Evolutionary conservation across 2,329 filamentous ascomycete genomes (phyloP).

Genomic region (Corinectria fuckeliana): DNA sequence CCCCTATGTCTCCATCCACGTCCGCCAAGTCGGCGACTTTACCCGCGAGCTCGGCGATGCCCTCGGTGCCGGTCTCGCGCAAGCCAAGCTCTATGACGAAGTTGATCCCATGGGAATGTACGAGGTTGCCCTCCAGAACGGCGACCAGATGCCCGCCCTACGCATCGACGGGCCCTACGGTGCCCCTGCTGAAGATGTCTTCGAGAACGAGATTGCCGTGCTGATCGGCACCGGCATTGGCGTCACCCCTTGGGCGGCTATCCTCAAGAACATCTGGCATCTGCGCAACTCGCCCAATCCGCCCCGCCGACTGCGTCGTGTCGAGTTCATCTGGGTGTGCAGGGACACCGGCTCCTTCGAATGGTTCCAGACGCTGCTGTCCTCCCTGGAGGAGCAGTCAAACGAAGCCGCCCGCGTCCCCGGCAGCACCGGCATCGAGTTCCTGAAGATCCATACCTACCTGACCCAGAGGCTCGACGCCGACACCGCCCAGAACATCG

Average conservation of each 20-base stretch:
- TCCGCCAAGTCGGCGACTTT: slow-evolving; percentile 96
- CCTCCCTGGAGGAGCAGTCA: slow-evolving; percentile 88
- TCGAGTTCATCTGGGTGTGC: slow-evolving; percentile 99
- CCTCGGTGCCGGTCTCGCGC: slow-evolving; percentile 86
- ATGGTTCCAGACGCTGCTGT: slow-evolving; percentile 96
- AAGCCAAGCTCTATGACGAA: slow-evolving; percentile 87
- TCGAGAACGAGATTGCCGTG: slow-evolving; percentile 88
- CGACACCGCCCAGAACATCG: slow-evolving; percentile 95
- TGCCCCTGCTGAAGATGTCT: slow-evolving; percentile 96
- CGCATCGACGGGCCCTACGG: slow-evolving; percentile 96
- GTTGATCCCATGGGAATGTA: slow-evolving; percentile 97
- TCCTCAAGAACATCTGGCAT: slow-evolving; percentile 98
- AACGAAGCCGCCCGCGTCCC: slow-evolving; percentile 70
- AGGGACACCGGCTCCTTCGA: slow-evolving; percentile 95
- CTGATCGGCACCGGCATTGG: slow-evolving; percentile 87
- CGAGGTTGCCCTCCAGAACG: slow-evolving; percentile 92
- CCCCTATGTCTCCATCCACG: slow-evolving; percentile 91
- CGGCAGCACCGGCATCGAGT: slow-evolving; percentile 75
- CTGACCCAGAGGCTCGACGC: slow-evolving; percentile 91
- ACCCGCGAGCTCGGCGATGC: slow-evolving; percentile 93
- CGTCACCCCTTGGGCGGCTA: slow-evolving; percentile 85
- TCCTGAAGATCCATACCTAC: slow-evolving; percentile 97
- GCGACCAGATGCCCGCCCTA: slow-evolving; percentile 87
- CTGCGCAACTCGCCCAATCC: slow-evolving; percentile 89
- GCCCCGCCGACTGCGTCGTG: slow-evolving; percentile 84